Percentiles rank a stretch among this genome's conserved stretches.
Evolutionary conservation across 2,329 filamentous ascomycete genomes (phyloP).

Genomic region (Corinectria fuckeliana): DNA sequence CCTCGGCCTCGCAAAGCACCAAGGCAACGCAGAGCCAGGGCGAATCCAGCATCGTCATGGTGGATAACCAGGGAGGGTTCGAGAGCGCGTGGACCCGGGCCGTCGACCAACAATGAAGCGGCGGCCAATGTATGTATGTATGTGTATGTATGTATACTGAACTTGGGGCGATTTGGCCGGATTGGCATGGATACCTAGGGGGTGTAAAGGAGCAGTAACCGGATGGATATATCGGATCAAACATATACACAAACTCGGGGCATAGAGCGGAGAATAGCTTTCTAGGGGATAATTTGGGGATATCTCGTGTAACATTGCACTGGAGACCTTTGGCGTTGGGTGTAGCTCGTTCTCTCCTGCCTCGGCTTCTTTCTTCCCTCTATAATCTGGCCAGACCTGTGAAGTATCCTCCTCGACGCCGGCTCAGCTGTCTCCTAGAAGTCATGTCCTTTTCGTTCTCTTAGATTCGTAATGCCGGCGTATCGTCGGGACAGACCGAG

Average conservation of each 20-base stretch:
- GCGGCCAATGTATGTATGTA: conserved; percentile 22
- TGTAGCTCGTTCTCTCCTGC: conserved; percentile 27
- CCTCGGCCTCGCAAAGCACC: conserved; percentile 24
- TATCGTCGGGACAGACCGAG: neutral
- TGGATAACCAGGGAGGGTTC: conserved; percentile 59
- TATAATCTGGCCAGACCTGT: neutral
- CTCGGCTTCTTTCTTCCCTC: conserved; percentile 7
- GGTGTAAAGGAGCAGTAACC: conserved; percentile 10
- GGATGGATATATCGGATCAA: conserved; percentile 20
- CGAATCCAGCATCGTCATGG: conserved; percentile 61
- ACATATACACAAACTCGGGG: conserved; percentile 19
- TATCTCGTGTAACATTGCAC: conserved; percentile 32
- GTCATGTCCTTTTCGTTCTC: neutral
- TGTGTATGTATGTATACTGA: conserved; percentile 27
- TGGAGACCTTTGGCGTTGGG: conserved; percentile 30
- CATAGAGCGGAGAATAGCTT: conserved; percentile 15
- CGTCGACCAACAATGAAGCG: conserved; percentile 35
- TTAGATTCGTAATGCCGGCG: neutral
- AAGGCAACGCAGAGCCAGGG: conserved; percentile 31
- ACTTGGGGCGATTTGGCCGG: neutral
- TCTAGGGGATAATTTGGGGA: conserved; percentile 11
- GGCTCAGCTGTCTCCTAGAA: neutral
- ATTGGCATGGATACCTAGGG: neutral
- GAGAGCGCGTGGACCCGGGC: conserved; percentile 77
- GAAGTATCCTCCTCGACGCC: neutral